A percentile compares a stretch with the other conserved stretches of the same genome.
phyloP scores from a whole-genome alignment of 257 asterid genomes.

The Penstemon eatonii region DNA sequence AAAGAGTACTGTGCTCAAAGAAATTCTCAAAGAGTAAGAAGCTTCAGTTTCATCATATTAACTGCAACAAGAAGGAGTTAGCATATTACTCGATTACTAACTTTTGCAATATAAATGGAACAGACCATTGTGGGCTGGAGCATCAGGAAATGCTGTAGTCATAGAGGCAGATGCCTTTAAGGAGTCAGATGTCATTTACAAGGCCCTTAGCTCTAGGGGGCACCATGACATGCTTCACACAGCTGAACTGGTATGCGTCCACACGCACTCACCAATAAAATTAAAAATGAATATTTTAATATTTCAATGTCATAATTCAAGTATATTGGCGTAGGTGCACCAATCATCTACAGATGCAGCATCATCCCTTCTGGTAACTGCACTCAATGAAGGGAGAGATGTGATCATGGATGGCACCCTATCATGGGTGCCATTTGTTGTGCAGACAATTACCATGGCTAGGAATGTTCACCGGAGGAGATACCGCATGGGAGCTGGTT shows the following conservation, averaged over 20 bases:
- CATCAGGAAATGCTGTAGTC: slow-evolving; percentile 76
- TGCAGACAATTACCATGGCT: slow-evolving; percentile 91
- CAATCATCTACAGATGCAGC: slow-evolving; percentile 97
- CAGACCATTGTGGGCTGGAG: slow-evolving; percentile 96
- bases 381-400: slow-evolving; percentile 88
- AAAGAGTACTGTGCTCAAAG: slow-evolving; percentile 89
- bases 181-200: slow-evolving; percentile 88
- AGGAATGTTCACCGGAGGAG: slow-evolving; percentile 79
- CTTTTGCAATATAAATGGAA: neutral
- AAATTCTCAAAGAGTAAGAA: slow-evolving; percentile 89
- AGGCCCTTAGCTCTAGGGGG: slow-evolving; percentile 91
- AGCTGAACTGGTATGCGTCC: slow-evolving; percentile 68
- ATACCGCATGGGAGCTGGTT: slow-evolving; percentile 89
- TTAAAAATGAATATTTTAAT: neutral
- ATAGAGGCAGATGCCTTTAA: slow-evolving; percentile 98
- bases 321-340: slow-evolving; percentile 56
- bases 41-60: neutral
- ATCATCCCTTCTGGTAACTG: slow-evolving; percentile 89
- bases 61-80: neutral
- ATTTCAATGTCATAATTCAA: neutral
- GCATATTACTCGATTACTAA: neutral
- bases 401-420: slow-evolving; percentile 97
- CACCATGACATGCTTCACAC: slow-evolving; percentile 96
- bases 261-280: no score
- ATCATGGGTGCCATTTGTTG: slow-evolving; percentile 88